Evolutionary conservation across 257 asterid genomes (phyloP), one percentile per base, ranked within the genome.

Genomic region (Buddleja alternifolia): DNA sequence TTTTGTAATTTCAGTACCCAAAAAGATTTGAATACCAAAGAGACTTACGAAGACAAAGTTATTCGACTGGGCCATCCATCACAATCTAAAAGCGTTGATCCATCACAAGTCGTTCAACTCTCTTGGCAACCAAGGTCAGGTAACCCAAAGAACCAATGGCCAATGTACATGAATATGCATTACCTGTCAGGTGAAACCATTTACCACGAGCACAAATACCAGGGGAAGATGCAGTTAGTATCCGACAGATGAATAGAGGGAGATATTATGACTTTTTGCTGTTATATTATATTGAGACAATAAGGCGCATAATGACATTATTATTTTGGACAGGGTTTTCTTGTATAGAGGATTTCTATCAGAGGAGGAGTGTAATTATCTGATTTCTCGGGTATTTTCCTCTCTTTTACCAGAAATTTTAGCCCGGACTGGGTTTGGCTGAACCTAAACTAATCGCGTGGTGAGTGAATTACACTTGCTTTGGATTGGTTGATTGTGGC

Each of bases 81-180:
- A 61, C 75, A 58, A 21, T 75, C 71, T 51, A 75, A 71, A 72
- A 66, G 62, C 34, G 46, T 81, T 65, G 88, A 87, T 70, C 98
- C 95, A 7, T 81, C 98, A 48, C 76, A 40, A 75, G 96, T 81
- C 40, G 41, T 77, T 74, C 89, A 82, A 70, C 81, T 92, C 61
- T 82, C 94, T 8, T 83, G 98, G 98, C 94, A 54, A 71, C 98
- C 96, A 87, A 92, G 98, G 98, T 92, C 95, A 85, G 95, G 95
- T 85, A 84, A 78, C 81, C 75, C 58, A 57, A 70, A 66, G 34
- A 50, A 56, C 73, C 79, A 14, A 56, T 32, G 57, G 29, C 46
- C 66, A 14, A 48, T 52, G 70, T 75, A 58, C 71, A 56, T 64
- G 65, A 58, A 32, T 52, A 0, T 77, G 57, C 40, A 29, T 67